Percentiles rank a stretch among this genome's conserved stretches.
Evolutionary conservation across 257 asterid genomes (phyloP).

Genomic region (Gynochthodes officinalis): DNA sequence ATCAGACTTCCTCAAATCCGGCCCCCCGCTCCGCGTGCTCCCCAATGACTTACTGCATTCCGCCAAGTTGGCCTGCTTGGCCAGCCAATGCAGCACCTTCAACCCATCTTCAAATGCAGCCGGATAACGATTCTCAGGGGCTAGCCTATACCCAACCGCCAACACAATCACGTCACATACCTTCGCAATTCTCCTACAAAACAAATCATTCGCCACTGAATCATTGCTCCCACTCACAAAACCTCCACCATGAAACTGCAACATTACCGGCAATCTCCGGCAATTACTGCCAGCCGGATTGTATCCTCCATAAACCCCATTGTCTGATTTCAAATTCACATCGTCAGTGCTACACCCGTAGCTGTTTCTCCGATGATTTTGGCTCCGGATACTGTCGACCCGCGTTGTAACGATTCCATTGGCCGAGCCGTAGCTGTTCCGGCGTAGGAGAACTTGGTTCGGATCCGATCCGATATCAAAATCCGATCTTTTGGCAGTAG

Average conservation of each 20-base stretch:
- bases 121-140: slow-evolving; percentile 84
- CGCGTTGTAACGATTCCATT: slow-evolving; percentile 25
- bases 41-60: slow-evolving; percentile 75
- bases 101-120: slow-evolving; percentile 90
- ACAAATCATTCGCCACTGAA: slow-evolving; percentile 72
- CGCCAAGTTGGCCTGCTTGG: slow-evolving; percentile 88
- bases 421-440: slow-evolving; percentile 50
- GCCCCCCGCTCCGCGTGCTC: slow-evolving; percentile 35
- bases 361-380: slow-evolving; percentile 47
- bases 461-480: slow-evolving; percentile 35
- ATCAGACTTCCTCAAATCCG: slow-evolving; percentile 58
- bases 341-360: slow-evolving; percentile 48
- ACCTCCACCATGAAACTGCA: slow-evolving; percentile 96
- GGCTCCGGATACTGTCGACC: slow-evolving; percentile 21
- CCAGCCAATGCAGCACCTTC: slow-evolving; percentile 85
- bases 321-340: slow-evolving; percentile 37
- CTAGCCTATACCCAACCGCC: slow-evolving; percentile 87
- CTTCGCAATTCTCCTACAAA: slow-evolving; percentile 76
- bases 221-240: slow-evolving; percentile 86
- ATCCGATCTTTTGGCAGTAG: neutral
- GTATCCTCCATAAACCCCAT: slow-evolving; percentile 68
- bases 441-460: slow-evolving; percentile 28
- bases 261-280: slow-evolving; percentile 62
- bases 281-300: slow-evolving; percentile 47
- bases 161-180: slow-evolving; percentile 82